Evolutionary conservation across 768 basidiomycete species (phyloP), one percentile per base, ranked within the genome.

Genomic region (Pleurotus sapidus): DNA sequence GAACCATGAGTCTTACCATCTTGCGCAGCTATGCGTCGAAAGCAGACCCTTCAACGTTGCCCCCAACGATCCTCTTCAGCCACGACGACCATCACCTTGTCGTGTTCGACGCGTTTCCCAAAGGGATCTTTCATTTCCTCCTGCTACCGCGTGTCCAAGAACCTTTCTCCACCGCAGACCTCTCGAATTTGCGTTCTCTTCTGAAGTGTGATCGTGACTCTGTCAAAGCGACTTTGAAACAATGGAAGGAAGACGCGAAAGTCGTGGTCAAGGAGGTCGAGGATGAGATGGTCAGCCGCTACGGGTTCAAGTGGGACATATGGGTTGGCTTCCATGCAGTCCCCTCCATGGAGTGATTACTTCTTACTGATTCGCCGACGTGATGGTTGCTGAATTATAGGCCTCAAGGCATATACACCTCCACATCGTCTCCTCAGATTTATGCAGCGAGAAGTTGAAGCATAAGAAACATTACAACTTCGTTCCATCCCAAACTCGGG

Each of bases 391-490:
- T 58, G 58, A 59, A 23, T 30, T 38, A 27, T 27, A 14, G 45
- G 20, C 57, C 60, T 43, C 45, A 43, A 55, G 50, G 34, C 92
- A 94, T 67, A 59, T 94, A 2, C 92, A 97, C 65, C 70, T 96
- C 9, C 95, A 97, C 66, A 84, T 97, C 53, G 72, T 97, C 39
- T 94, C 93, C 3, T 78, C 83, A 4, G 95, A 97, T 66, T 67
- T 94, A 37, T 77, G 78, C 55, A 87, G 88, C 0, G 78, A 83
- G 7, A 74, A 72, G 51, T 71, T 95, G 76, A 96, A 95, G 73
- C 81, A 77, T 56, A 97, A 96, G 76, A 91, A 88, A 65, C 95
- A 97, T 62, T 91, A 93, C 72, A 95, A 95, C 65, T 89, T 89
- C 91, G 4, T 97, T 95, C 72, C 87, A 90, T 64, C 94, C 94